Evolutionary conservation across 164 flowering plant species (phyloP), one percentile per base, ranked within the genome.

Genomic region (Macadamia tetraphylla): DNA sequence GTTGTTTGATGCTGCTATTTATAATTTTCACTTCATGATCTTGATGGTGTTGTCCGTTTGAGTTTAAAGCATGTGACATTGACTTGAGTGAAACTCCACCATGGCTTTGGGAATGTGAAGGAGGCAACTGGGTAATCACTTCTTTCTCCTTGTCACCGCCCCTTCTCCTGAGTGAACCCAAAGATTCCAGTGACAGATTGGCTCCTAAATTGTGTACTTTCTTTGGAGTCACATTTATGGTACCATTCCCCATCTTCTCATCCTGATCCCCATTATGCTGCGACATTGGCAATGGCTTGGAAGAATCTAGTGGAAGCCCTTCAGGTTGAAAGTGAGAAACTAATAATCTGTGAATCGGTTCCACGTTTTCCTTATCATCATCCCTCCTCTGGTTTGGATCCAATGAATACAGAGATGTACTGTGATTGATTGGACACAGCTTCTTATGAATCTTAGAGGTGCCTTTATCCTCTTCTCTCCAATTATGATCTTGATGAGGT

Each of bases 341-440:
- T 23, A 67, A 64, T 32, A 46, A 66, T 59, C 35, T 58, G 3
- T 32, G 30, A 69, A 61, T 65, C 23, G 30, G 62, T 11, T 30
- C 57, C 49, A 35, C 53, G 57, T 67, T 74, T 60, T 74, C 75
- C 66, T 60, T 68, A 52, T 58, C 59, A 63, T 61, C 67, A 32
- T 17, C 55, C 67, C 63, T 58, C 64, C 74, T 71, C 58, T 64
- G 64, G 44, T 58, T 18, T 49, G 70, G 57, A 52, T 62, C 46
- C 49, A 63, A 71, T 6, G 75, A 70, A 35, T 73, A 74, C 59
- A 82, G 72, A 8, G 85, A 79, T 59, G 83, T 56, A 68, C 80
- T 82, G n/a, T 57, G 67, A 52, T 12, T 12, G 29, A 31, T 30
- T 14, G 14, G 11, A 17, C 29, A 9, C 15, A 32, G 32, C 13